Evolutionary conservation across 495 filamentous ascomycete species (phyloP), one percentile per base, ranked within the genome.

Genomic region (Podospora comata): DNA sequence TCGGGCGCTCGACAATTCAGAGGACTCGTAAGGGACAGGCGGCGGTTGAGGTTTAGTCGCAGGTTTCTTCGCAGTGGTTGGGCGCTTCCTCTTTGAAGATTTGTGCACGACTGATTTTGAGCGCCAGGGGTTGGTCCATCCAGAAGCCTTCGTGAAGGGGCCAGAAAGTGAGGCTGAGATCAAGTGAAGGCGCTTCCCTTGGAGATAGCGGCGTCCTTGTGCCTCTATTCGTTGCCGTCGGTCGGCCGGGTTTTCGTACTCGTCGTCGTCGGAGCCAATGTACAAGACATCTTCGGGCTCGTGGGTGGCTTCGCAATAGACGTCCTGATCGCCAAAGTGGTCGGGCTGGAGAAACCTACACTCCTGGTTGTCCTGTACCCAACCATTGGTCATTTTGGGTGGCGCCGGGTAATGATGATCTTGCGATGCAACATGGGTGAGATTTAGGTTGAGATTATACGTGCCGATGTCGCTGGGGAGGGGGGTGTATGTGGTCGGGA

Each of bases 51-150:
- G 6, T 23, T 23, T 23, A 23, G 23, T 23, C 23, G 6, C 18
- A 13, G n/a, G 26, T 39, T 28, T 57, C 53, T 32, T 73, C 32
- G 66, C 9, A 4, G 54, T 28, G 48, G 27, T 18, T 23, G 58
- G 39, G 5, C 62, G 64, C 57, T 68, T 71, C 16, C 28, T 32
- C 32, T 16, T 65, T 13, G 64, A 28, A 5, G 67, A 4, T 65
- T 60, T 65, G 57, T 34, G 44, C 4, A 55, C 54, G 2, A 28
- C 26, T 4, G 71, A 69, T 4, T 70, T 59, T 0, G 74, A 77
- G 11, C 65, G 76, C 90, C 88, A 91, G 0, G 89, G 90, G 70
- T 92, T 92, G 27, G 70, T 68, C 90, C 90, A 92, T 30, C 80
- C 83, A 0, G 81, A 77, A 6, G 75, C 65, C 71, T 68, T 75